Evolutionary conservation across 257 asterid genomes (phyloP), one percentile per base, ranked within the genome.

Genomic region (Scutellaria minor): DNA sequence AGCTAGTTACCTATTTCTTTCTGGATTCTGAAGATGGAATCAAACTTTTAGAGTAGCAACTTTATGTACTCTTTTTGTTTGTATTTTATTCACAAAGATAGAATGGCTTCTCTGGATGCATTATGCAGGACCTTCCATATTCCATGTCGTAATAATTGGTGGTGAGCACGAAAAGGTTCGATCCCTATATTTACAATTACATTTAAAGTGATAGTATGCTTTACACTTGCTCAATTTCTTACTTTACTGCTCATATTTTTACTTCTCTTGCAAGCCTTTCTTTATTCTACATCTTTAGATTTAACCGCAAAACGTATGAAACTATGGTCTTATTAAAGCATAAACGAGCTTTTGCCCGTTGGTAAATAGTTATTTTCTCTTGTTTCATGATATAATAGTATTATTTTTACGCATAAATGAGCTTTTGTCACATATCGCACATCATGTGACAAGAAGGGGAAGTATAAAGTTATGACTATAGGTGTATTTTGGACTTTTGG

Each of bases 71-170:
- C 59, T 61, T 68, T 70, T 71, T 68, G 65, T 55, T 47, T 52
- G 47, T 69, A 65, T 73, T 72, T 69, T 73, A 73, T 79, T 60
- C 60, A 44, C 62, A 64, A 70, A 68, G 71, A 59, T 73, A 57
- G 77, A 44, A 64, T 76, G 44, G 75, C 69, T 72, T 81, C 75
- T 72, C 75, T 44, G 77, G 8, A 71, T 56, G 77, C 81, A 72
- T 51, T 57, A 56, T 72, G 70, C 76, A 47, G 64, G 68, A 37
- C 13, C 22, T 20, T 61, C 68, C 24, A 71, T 54, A 67, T 63
- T 68, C 77, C 65, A n/a, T 56, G 52, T 52, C 9, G 58, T 71
- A 68, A 79, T 74, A 59, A 83, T 77, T 79, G 80, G 79, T 53
- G 20, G 39, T 76, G 68, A 24, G 62, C 68, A 68, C 60, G 37